Evolutionary conservation across 2,329 filamentous ascomycete genomes (phyloP).

Genomic region (Neofusicoccum cordaticola): DNA sequence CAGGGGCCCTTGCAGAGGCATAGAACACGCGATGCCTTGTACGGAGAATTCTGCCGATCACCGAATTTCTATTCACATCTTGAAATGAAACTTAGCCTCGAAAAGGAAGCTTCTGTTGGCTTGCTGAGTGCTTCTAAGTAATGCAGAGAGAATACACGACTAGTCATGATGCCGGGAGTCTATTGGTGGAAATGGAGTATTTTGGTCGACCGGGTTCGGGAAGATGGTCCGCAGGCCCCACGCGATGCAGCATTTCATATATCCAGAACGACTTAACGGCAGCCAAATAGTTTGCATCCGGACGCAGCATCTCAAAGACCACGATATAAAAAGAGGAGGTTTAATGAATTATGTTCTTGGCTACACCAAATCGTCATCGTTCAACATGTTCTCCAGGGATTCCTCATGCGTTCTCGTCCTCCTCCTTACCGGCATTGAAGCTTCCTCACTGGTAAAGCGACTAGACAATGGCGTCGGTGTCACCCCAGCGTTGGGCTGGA

Average conservation of each 20-base stretch:
- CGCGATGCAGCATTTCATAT: constrained; percentile 7
- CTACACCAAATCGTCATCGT: background rate
- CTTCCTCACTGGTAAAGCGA: constrained; percentile 3
- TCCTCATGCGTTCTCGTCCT: background rate
- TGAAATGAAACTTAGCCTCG: constrained; percentile 41
- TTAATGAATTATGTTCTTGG: background rate
- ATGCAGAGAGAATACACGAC: background rate
- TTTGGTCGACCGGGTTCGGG: background rate
- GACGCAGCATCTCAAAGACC: background rate
- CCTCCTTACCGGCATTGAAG: background rate
- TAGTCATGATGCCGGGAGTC: background rate
- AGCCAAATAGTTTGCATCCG: background rate
- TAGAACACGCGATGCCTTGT: constrained; percentile 34
- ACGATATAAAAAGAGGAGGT: background rate
- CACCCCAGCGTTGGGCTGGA: constrained; percentile 27
- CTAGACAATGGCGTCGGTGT: constrained; percentile 22
- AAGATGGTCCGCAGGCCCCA: constrained; percentile 4
- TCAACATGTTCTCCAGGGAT: background rate
- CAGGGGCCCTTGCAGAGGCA: constrained; percentile 38
- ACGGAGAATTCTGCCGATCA: constrained; percentile 37
- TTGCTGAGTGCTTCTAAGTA: constrained; percentile 24
- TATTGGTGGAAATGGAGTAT: constrained; percentile 3
- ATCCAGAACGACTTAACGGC: constrained; percentile 3
- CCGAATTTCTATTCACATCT: constrained; percentile 43
- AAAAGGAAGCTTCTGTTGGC: constrained; percentile 40